Base-by-base conservation (phyloP, 768 basidiomycete genomes). In the Leccinum fibrillosum region DNA sequence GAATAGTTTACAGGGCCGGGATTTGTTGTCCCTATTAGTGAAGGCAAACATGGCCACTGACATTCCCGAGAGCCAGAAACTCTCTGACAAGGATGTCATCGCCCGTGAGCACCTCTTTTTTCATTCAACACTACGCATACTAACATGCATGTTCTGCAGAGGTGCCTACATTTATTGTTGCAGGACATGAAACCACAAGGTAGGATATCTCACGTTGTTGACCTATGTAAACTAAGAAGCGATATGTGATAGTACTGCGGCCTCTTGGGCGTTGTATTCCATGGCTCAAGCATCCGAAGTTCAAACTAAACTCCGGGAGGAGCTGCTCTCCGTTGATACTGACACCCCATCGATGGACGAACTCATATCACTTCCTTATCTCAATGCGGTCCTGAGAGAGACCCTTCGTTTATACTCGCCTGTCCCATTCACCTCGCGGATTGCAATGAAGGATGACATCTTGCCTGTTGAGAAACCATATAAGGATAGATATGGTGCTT, bases 271-370 rank as follows among this genome's bases (percentile, higher is more conserved):
- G 3, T 69, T 90, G 1, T 86, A 76, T 63, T 78, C 80, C 1
- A 73, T 90, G 6, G 72, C 80, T 0, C 75, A 80, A 59, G 62
- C 81, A 45, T 76, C 76, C 0, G 72, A 77, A 1, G 71, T 80
- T 6, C 87, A 89, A 61, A 71, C 63, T 7, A 81, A 81, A 61
- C 77, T 92, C 0, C 78, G 86, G 1, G 76, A 81, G 2, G 88
- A 91, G 62, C 73, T 87, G 1, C 69, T 81, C 9, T 65, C 72
- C 0, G 72, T 86, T 11, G 64, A 75, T 1, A 83, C 82, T 0
- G 82, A 87, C 8, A 81, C 72, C 0, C 88, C 88, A 3, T 78
- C 79, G 3, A 88, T 90, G 84, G 89, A 91, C 39, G 79, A 85
- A 35, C 78, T 92, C 2, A 80, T 82, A 54, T 74, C 79, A 4